Conservation (phyloP, 2,329 filamentous ascomycete genomes). For the Iodosphaeria phyllophila region DNA sequence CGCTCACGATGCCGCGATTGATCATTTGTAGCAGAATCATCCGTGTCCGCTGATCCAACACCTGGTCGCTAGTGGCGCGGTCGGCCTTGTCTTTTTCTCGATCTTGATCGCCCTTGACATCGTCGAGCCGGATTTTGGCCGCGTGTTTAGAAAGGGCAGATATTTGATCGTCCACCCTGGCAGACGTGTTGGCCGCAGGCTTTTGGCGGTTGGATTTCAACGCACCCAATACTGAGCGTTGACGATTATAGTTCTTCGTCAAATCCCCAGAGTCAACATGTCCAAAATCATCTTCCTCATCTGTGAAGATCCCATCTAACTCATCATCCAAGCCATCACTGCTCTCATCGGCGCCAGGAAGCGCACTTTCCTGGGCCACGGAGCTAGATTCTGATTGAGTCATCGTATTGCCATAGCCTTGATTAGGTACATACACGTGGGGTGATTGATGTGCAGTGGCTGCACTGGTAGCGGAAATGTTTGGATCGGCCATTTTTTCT, state of each 20-base stretch:
- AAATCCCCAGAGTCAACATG: constrained; percentile 41
- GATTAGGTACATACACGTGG: constrained; percentile 22
- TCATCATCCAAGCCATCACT: constrained; percentile 18
- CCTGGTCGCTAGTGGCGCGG: constrained; percentile 84
- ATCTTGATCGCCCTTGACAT: constrained; percentile 31
- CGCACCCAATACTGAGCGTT: constrained; percentile 46
- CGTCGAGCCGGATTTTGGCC: constrained; percentile 65
- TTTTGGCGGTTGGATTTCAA: constrained; percentile 61
- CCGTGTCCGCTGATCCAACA: constrained; percentile 80
- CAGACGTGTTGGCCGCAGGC: constrained; percentile 59
- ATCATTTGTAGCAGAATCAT: constrained; percentile 96
- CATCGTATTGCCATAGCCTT: constrained; percentile 22
- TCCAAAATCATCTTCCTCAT: constrained; percentile 22
- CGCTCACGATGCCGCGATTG: constrained; percentile 73
- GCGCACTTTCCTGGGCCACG: constrained; percentile 3
- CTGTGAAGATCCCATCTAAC: constrained; percentile 21
- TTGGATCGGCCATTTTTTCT: too few species aligned
- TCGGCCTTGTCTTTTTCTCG: constrained; percentile 75
- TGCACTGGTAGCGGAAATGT: too few species aligned
- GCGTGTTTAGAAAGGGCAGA: constrained; percentile 72
- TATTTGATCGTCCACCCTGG: constrained; percentile 75
- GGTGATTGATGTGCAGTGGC: constrained; percentile 25
- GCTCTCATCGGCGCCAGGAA: constrained; percentile 8
- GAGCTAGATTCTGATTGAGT: constrained; percentile 8
- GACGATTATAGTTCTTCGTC: constrained; percentile 78